Evolutionary conservation across 805 yeast species (phyloP).

Genomic region (Candida odintsovae): DNA sequence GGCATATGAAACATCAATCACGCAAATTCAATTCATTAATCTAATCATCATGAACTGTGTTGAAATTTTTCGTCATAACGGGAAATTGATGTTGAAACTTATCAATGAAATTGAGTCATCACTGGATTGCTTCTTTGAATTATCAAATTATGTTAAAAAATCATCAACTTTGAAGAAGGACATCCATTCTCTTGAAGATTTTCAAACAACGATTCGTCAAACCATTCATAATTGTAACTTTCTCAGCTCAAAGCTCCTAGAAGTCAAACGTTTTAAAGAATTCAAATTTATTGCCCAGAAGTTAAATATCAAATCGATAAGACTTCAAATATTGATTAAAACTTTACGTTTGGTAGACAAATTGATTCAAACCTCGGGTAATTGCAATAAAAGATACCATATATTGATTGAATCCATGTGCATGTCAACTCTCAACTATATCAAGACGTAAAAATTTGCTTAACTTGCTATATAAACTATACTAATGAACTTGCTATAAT

Average conservation of each 20-base stretch:
- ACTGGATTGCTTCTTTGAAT: not conserved
- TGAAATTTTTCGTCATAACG: not conserved
- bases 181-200: not conserved
- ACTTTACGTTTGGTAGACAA: not conserved
- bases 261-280: not conserved
- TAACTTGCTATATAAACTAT: not conserved
- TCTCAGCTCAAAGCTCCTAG: not conserved
- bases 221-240: not conserved
- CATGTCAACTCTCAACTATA: not conserved
- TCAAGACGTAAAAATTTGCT: not conserved
- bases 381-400: not conserved
- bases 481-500: not conserved
- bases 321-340: not conserved
- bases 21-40: not conserved
- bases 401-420: not conserved
- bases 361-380: not conserved
- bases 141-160: not conserved
- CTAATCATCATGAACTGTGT: not conserved
- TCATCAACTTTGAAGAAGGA: not conserved
- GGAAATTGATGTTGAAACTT: not conserved
- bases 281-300: not conserved
- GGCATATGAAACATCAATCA: not conserved
- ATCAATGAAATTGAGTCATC: not conserved
- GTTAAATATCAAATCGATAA: not conserved
- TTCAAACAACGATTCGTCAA: not conserved